These are phyloP conservation scores for Cubamyces lactineus DNA, from an alignment of 768 basidiomycete genomes.

Conservation along the genomic window DNA sequence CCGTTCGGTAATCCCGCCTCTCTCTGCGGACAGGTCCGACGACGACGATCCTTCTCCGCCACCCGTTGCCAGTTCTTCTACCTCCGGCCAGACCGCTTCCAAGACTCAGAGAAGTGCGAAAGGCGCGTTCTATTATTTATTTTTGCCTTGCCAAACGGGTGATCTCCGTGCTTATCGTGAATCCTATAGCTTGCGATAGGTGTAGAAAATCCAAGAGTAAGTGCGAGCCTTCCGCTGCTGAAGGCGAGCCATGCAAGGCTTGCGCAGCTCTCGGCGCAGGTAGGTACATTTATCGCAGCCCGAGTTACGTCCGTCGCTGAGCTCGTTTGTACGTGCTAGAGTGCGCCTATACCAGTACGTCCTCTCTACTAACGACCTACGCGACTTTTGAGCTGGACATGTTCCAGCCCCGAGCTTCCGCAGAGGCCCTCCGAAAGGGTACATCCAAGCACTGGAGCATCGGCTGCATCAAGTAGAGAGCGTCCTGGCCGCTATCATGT, in stretches of 20 bases:
- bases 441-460: conserved; percentile 91
- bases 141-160: background rate
- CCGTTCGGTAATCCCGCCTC: background rate
- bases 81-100: background rate
- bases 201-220: conserved; percentile 89
- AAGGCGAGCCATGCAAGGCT: conserved; percentile 60
- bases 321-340: conserved; percentile 2
- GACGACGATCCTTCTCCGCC: background rate
- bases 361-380: too few relatives aligned
- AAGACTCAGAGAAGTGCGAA: conserved; percentile 20
- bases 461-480: conserved; percentile 92
- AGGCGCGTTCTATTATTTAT: conserved; percentile 1
- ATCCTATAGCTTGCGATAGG: conserved; percentile 74
- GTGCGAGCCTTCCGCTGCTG: conserved; percentile 71
- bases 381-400: background rate
- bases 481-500: conserved; percentile 76
- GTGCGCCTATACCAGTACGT: conserved; percentile 14
- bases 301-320: too few relatives aligned
- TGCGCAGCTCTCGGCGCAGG: conserved; percentile 50
- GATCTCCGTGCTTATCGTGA: too few relatives aligned
- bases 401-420: conserved; percentile 71
- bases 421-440: conserved; percentile 88
- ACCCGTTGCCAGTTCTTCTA: background rate
- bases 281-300: conserved; percentile 41
- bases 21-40: conserved; percentile 1